Evolutionary conservation across 768 basidiomycete species (phyloP), one percentile per base, ranked within the genome.

Genomic region (Mrakia frigida): DNA sequence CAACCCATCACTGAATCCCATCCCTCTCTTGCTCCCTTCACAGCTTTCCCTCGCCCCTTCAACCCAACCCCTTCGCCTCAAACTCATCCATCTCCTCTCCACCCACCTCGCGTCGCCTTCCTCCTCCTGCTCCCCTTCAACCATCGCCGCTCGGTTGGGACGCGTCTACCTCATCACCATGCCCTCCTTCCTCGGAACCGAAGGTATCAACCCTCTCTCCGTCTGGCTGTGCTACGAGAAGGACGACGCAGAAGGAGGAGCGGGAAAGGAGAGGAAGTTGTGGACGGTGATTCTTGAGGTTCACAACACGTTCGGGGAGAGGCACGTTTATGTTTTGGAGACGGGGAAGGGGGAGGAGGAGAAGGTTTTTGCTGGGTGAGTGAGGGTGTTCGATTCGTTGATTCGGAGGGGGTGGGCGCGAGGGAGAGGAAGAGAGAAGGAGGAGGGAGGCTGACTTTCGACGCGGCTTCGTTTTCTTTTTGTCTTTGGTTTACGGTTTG

Each of bases 121-220:
- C 46, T 78, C 25, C 46, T 50, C 70, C 6, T 35, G 72, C 46
- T 78, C 28, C 0, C 25, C 25, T 3, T 56, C 76, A 0, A 39
- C 79, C 37, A 37, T 52, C 11, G n/a, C 37, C 14, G 71, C 72
- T 6, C 53, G 75, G 0, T 68, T 90, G 7, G 83, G 85, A 9
- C 88, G 88, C 76, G 86, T 87, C 0, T 92, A 90, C 89, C 87
- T 91, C 85, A 84, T 91, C 83, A 90, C 90, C 3, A 90, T 91
- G 88, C 90, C 90, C 4, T 88, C 86, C 72, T 87, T 88, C 71
- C 76, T 89, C 39, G 90, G 90, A 0, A 87, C 85, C 71, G 88
- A 90, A 80, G 91, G 89, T 0, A 89, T 91, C 73, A 91, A 91
- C 76, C 91, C 91, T 0, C 82, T 91, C 60, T 88, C 88, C 0